These are phyloP conservation scores for Pythium utonaiense DNA, from an alignment of 352 stramenopile genomes.

Conservation along the genomic window DNA sequence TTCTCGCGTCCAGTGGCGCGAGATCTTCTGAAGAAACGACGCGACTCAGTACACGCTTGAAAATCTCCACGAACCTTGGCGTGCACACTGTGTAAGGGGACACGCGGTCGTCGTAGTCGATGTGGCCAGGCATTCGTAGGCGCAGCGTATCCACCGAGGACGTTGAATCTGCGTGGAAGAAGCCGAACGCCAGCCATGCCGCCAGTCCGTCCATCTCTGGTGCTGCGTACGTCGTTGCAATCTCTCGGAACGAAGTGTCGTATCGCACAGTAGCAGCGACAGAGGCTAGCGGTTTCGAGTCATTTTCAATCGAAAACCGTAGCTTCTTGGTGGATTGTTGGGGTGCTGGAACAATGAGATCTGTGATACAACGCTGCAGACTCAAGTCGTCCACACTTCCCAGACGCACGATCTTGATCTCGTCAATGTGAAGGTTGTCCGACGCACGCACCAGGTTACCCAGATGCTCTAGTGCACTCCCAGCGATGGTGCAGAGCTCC, in stretches of 20 bases:
- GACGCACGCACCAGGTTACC: conserved; percentile 6
- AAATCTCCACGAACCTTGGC: conserved; percentile 10
- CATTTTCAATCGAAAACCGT: conserved; percentile 8
- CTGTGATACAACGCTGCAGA: conserved; percentile 14
- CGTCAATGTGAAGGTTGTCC: conserved; percentile 6
- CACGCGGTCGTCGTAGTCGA: background rate
- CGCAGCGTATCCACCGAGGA: background rate
- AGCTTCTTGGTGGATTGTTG: background rate
- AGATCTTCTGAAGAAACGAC: conserved; percentile 12
- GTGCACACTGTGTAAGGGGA: conserved; percentile 9
- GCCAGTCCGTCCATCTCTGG: conserved; percentile 5
- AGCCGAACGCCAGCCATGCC: conserved; percentile 16
- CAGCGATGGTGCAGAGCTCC: conserved; percentile 11
- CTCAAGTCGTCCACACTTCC: conserved; percentile 11
- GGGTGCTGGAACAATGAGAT: conserved; percentile 1
- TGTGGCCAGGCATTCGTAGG: conserved; percentile 14
- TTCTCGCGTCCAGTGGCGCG: conserved; percentile 14
- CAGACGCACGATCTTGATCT: conserved; percentile 12
- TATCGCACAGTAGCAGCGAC: conserved; percentile 8
- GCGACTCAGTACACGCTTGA: conserved; percentile 10
- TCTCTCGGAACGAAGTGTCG: conserved; percentile 5
- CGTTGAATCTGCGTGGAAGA: conserved; percentile 12
- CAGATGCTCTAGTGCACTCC: conserved; percentile 16
- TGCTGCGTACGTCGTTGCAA: background rate
- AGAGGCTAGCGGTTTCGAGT: conserved; percentile 10